phyloP scores from a whole-genome alignment of 306 rosid genomes.

The Cucurbita pepo region DNA sequence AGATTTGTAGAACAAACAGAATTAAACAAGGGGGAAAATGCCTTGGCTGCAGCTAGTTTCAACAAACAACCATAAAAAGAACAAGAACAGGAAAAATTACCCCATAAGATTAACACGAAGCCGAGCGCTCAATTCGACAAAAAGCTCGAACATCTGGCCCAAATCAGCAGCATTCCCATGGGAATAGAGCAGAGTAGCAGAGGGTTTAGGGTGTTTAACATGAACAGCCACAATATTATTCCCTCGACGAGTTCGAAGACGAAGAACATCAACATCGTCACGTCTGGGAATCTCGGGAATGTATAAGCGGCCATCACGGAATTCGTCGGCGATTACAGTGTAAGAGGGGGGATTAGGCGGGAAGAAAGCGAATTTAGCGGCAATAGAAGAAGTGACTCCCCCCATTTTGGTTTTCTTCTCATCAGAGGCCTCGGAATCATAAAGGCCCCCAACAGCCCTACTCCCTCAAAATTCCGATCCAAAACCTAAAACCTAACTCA shows the following conservation, averaged over 20 bases:
- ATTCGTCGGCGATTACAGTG: slow-evolving; percentile 25
- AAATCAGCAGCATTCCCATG: slow-evolving; percentile 95
- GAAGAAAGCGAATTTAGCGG: slow-evolving; percentile 90
- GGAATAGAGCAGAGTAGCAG: slow-evolving; percentile 68
- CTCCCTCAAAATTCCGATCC: background rate
- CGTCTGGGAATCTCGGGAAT: slow-evolving; percentile 74
- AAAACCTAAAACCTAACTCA: background rate
- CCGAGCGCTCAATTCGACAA: slow-evolving; percentile 64
- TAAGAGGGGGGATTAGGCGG: slow-evolving; percentile 90
- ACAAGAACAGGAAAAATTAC: slow-evolving; percentile 2
- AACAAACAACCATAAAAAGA: background rate
- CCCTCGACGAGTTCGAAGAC: slow-evolving; percentile 60
- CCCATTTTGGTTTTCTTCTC: slow-evolving; percentile 45
- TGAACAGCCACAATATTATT: slow-evolving; percentile 68
- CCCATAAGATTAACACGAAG: slow-evolving; percentile 83
- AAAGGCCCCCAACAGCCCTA: background rate
- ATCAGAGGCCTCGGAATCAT: slow-evolving; percentile 28
- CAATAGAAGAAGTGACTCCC: slow-evolving; percentile 93
- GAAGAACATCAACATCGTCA: slow-evolving; percentile 68
- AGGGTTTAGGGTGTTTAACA: slow-evolving; percentile 65
- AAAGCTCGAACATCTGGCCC: slow-evolving; percentile 91
- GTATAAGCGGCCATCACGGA: slow-evolving; percentile 12
- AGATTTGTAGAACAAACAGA: background rate
- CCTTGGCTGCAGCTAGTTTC: background rate
- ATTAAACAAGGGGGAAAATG: background rate